Evolutionary conservation across 169 alveolate species (phyloP).

Genomic region (Plasmodium reichenowi): DNA sequence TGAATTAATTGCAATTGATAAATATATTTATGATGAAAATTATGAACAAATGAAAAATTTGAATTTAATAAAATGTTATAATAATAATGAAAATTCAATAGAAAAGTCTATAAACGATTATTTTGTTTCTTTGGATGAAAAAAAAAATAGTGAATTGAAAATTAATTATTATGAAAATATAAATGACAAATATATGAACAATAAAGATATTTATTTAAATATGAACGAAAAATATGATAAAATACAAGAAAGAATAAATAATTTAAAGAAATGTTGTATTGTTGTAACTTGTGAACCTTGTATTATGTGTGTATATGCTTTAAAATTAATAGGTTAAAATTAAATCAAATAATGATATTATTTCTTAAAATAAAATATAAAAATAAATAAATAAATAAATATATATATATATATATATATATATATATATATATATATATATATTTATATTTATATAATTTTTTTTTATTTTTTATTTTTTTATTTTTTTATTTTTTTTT

Average conservation of each 20-base stretch:
- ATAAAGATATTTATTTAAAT: not conserved
- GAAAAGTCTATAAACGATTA: constrained; percentile 28
- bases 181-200: constrained; percentile 2
- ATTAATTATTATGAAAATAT: not conserved
- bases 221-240: constrained; percentile 18
- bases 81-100: constrained; percentile 37
- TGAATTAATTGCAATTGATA: constrained; percentile 70
- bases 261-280: constrained; percentile 31
- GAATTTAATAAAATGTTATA: constrained; percentile 62
- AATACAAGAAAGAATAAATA: constrained; percentile 18
- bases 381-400: not conserved
- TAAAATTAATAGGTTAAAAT: constrained; percentile 78
- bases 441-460: too few species aligned
- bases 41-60: constrained; percentile 52
- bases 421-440: too few species aligned
- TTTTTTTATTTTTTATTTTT: too few species aligned
- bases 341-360: not conserved
- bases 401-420: not conserved
- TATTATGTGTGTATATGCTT: constrained; percentile 90
- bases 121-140: not conserved
- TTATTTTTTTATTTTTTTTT: not conserved
- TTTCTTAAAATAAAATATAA: not conserved
- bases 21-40: constrained; percentile 54
- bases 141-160: not conserved
- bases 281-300: constrained; percentile 89